phyloP scores from a whole-genome alignment of 2,329 filamentous ascomycete species.

The Trichoderma sp. region DNA sequence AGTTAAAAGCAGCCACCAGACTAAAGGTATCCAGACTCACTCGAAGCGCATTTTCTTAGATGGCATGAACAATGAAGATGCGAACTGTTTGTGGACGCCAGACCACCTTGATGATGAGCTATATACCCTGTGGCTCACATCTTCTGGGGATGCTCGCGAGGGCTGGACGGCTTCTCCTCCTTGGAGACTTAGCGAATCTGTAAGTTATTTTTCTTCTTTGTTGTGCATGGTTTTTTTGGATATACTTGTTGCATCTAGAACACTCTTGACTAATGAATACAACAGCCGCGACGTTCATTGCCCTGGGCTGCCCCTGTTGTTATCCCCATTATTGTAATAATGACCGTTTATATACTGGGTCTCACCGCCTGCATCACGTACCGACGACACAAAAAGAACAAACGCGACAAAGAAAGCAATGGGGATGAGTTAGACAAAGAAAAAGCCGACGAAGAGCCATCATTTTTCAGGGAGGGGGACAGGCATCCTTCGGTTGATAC shows the following conservation, averaged over 20 bases:
- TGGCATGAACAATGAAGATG: conserved; percentile 32
- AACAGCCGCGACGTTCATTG: conserved; percentile 33
- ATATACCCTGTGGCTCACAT: conserved; percentile 40
- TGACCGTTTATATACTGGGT: conserved; percentile 38
- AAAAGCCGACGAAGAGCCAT: conserved; percentile 29
- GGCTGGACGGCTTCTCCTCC: conserved; percentile 41
- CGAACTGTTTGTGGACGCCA: conserved; percentile 39
- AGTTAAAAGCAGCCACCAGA: conserved; percentile 25
- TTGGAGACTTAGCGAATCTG: conserved; percentile 38
- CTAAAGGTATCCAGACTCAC: not conserved
- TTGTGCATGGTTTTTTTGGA: conserved; percentile 28
- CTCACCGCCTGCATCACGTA: conserved; percentile 37
- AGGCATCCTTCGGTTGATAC: conserved; percentile 31
- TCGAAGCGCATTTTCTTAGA: conserved; percentile 32
- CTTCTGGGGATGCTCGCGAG: conserved; percentile 31
- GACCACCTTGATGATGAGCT: conserved; percentile 35
- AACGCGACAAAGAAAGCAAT: conserved; percentile 30
- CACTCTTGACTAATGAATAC: conserved; percentile 13
- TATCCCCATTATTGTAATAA: conserved; percentile 39
- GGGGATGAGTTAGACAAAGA: conserved; percentile 27
- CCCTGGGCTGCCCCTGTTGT: conserved; percentile 39
- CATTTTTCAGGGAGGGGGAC: conserved; percentile 10
- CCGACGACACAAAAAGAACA: conserved; percentile 36
- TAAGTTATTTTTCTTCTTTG: conserved; percentile 24
- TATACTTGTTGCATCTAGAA: not conserved